phyloP scores from a whole-genome alignment of 1,139 yeast genomes.

The Blastobotrys buckinghamii region DNA sequence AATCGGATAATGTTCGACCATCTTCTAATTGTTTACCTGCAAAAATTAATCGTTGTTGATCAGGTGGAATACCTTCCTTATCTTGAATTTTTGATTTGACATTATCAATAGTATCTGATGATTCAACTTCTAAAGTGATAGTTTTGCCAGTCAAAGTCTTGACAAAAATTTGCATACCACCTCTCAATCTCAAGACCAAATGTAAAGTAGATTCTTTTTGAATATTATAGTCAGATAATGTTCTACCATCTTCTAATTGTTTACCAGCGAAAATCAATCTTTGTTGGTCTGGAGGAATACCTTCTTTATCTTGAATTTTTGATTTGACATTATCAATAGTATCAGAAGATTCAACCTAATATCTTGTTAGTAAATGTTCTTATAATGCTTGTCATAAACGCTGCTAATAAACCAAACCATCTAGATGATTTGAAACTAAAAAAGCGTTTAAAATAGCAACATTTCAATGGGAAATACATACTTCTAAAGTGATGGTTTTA shows the following conservation, averaged over 20 bases:
- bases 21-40: conserved; percentile 95
- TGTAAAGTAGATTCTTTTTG: conserved; percentile 90
- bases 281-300: conserved; percentile 94
- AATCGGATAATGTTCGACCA: conserved; percentile 87
- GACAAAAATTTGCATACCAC: conserved; percentile 43
- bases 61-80: conserved; percentile 94
- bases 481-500: conserved; percentile 71
- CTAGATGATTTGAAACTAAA: conserved; percentile 52
- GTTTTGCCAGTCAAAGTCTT: conserved; percentile 72
- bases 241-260: conserved; percentile 92
- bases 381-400: conserved; percentile 64
- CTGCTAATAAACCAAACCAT: conserved; percentile 61
- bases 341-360: conserved; percentile 90
- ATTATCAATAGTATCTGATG: conserved; percentile 90
- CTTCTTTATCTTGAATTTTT: conserved; percentile 92
- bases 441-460: conserved; percentile 93
- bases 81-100: conserved; percentile 92
- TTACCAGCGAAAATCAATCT: conserved; percentile 90
- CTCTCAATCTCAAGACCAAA: conserved; percentile 84
- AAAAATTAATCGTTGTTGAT: conserved; percentile 86
- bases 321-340: conserved; percentile 91
- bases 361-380: conserved; percentile 75
- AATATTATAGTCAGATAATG: conserved; percentile 89
- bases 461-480: too few species aligned
- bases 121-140: conserved; percentile 90